Evolutionary conservation across 2,329 filamentous ascomycete genomes (phyloP), one percentile per base, ranked within the genome.

Genomic region (Trichoderma sp.): DNA sequence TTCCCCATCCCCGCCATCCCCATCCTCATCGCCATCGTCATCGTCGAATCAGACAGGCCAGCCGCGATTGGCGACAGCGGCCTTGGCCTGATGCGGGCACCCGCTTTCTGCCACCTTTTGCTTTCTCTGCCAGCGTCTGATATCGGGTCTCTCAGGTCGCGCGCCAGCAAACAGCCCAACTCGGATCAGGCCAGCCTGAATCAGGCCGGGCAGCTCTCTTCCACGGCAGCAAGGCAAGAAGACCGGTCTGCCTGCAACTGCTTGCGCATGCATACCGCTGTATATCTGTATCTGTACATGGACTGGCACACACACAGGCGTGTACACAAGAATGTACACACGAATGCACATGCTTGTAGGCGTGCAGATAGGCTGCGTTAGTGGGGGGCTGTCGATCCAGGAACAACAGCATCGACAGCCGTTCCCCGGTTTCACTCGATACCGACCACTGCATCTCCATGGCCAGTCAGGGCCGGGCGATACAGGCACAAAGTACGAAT

Each of bases 341-440:
- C 18, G 14, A 8, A 54, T 30, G 51, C n/a, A 32, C 16, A 52
- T 52, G 4, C 32, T 3, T 34, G 32, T 14, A 28, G 28, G 28
- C 6, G 52, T 55, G 28, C 52, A 30, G 8, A 32, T n/a, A 3
- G 26, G 49, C 4, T 52, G 24, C 49, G 24, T 52, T 52, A 18
- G 46, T 52, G 51, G 60, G 28, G 51, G 60, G 28, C 49, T 28
- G 49, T 16, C 49, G 51, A 64, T 64, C 60, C 60, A 64, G 60
- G 60, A 43, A 64, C 60, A 21, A 18, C 30, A 63, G 46, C 49
- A 55, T 43, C 60, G 28, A 34, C 49, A 64, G 49, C 49, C 43
- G 21, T 39, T 18, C 52, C 49, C 49, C 49, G 49, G 60, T 64
- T 30, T 21, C 60, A 54, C 60, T 54, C 49, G n/a, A 49, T n/a